These are phyloP conservation scores for Lipomyces yarrowii DNA, from an alignment of 1,139 yeast genomes.

Conservation along the genomic window DNA sequence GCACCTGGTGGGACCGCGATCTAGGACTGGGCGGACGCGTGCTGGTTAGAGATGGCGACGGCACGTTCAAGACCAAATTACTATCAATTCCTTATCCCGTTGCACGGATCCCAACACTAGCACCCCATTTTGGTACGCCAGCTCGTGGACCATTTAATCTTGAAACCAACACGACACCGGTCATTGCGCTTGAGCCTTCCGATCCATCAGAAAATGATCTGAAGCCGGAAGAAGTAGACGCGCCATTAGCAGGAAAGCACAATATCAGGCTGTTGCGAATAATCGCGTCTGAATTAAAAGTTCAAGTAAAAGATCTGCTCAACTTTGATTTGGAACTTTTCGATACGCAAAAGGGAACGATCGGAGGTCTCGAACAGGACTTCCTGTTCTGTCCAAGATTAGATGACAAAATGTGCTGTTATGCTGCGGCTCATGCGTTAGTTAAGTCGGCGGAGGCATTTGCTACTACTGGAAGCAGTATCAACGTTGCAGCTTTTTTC, in stretches of 20 bases:
- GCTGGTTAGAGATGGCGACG: slow-evolving; percentile 58
- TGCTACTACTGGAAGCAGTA: slow-evolving; percentile 64
- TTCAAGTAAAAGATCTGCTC: slow-evolving; percentile 55
- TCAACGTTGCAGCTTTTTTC: slow-evolving; percentile 74
- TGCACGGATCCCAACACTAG: slow-evolving; percentile 89
- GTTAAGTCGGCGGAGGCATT: slow-evolving; percentile 47
- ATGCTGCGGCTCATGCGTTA: slow-evolving; percentile 72
- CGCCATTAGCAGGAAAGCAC: slow-evolving; percentile 58
- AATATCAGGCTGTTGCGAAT: slow-evolving; percentile 69
- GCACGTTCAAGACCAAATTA: slow-evolving; percentile 62
- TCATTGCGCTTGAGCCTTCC: slow-evolving; percentile 61
- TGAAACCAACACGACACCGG: slow-evolving; percentile 86
- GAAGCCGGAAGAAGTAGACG: slow-evolving; percentile 42
- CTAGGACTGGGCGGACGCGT: slow-evolving; percentile 91
- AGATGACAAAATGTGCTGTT: slow-evolving; percentile 91
- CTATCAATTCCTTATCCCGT: slow-evolving; percentile 82
- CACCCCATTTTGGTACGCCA: slow-evolving; percentile 86
- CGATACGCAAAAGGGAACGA: slow-evolving; percentile 79
- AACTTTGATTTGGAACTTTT: slow-evolving; percentile 84
- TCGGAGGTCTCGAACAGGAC: slow-evolving; percentile 90
- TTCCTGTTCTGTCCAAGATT: slow-evolving; percentile 91
- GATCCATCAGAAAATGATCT: slow-evolving; percentile 32
- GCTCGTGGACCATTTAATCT: slow-evolving; percentile 79
- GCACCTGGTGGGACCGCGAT: slow-evolving; percentile 89
- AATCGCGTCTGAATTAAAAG: slow-evolving; percentile 66